Evolutionary conservation across 106 monocot species (phyloP).

Genomic region (Ottelia alismoides): DNA sequence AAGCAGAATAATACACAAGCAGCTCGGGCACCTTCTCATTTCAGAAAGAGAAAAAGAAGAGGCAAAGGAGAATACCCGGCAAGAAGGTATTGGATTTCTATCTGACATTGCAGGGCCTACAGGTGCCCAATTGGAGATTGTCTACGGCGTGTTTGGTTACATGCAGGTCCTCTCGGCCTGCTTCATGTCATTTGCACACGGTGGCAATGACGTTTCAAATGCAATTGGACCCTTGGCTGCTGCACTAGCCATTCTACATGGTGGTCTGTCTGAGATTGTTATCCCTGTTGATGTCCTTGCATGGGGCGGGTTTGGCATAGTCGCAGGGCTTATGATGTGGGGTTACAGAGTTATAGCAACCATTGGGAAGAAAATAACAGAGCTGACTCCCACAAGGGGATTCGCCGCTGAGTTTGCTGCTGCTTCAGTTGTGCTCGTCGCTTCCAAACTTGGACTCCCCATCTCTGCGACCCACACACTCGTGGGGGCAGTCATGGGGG

Average conservation of each 20-base stretch:
- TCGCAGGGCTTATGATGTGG: slow-evolving; percentile 97
- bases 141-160: slow-evolving; percentile 95
- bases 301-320: slow-evolving; percentile 98
- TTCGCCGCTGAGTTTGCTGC: slow-evolving; percentile 98
- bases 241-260: slow-evolving; percentile 76
- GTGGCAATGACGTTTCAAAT: slow-evolving; percentile 95
- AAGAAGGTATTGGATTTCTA: slow-evolving; percentile 41
- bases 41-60: slow-evolving; percentile 46
- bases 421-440: slow-evolving; percentile 81
- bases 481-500: slow-evolving; percentile 95
- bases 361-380: slow-evolving; percentile 94
- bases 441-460: slow-evolving; percentile 88
- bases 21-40: slow-evolving; percentile 70
- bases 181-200: slow-evolving; percentile 99
- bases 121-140: slow-evolving; percentile 87
- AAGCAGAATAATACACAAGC: slow-evolving; percentile 52
- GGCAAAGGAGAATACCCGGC: slow-evolving; percentile 8
- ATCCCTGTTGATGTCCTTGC: slow-evolving; percentile 90
- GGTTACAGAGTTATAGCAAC: slow-evolving; percentile 94
- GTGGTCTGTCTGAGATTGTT: slow-evolving; percentile 46
- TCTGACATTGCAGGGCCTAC: slow-evolving; percentile 74
- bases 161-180: slow-evolving; percentile 98
- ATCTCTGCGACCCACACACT: slow-evolving; percentile 99
- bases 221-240: slow-evolving; percentile 94
- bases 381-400: slow-evolving; percentile 89